These are phyloP conservation scores for Yamadazyma scolyti DNA, from an alignment of 805 yeast genomes.

Conservation along the genomic window DNA sequence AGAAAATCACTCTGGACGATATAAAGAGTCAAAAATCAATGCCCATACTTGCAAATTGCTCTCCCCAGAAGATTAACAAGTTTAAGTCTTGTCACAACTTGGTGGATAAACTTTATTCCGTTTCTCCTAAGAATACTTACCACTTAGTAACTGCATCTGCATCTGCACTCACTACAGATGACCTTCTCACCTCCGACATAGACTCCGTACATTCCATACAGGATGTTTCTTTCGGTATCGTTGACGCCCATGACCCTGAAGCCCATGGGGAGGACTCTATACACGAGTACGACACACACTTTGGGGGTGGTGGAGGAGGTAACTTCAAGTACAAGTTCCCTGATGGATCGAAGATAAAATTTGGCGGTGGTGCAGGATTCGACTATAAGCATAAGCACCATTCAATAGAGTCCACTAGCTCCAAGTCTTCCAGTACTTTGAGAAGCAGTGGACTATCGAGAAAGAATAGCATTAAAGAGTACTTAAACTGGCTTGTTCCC, in stretches of 20 bases:
- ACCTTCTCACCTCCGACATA: neutral
- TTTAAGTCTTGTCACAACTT: conserved; percentile 20
- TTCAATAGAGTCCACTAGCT: neutral
- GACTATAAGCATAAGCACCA: conserved; percentile 15
- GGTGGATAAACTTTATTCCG: conserved; percentile 36
- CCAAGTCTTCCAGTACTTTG: neutral
- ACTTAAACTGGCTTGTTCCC: conserved; percentile 10
- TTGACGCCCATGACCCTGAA: neutral
- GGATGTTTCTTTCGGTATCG: neutral
- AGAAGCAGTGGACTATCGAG: no score
- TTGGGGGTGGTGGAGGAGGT: conserved; percentile 27
- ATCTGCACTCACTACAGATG: conserved; percentile 14
- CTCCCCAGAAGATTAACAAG: conserved; percentile 7
- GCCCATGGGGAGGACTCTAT: conserved; percentile 3
- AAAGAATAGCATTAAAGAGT: neutral
- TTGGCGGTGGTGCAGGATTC: conserved; percentile 28
- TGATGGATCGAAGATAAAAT: conserved; percentile 17
- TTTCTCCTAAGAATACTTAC: conserved; percentile 38
- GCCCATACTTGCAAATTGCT: conserved; percentile 2
- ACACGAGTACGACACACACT: conserved; percentile 11
- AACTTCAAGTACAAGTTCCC: conserved; percentile 17
- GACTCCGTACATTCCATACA: neutral
- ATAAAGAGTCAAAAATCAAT: conserved; percentile 3
- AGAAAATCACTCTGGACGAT: conserved; percentile 5
- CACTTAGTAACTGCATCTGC: conserved; percentile 27